These are phyloP conservation scores for Lentinula lateritia DNA, from an alignment of 768 basidiomycete species.

Conservation along the genomic window DNA sequence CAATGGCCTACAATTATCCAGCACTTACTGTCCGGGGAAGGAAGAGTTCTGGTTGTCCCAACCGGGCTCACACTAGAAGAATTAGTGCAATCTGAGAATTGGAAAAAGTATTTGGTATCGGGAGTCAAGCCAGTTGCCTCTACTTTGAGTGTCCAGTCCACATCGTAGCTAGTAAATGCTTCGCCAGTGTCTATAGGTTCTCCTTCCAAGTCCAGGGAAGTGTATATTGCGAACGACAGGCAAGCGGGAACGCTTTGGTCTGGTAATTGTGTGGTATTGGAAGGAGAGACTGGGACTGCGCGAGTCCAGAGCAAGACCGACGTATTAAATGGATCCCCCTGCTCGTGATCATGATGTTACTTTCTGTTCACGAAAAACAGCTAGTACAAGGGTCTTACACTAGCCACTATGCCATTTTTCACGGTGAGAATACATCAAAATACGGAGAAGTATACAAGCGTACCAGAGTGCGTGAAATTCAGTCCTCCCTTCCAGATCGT, in stretches of 20 bases:
- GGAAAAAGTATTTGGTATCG: conserved; percentile 51
- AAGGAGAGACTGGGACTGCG: conserved; percentile 31
- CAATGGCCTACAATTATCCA: not conserved
- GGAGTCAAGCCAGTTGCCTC: conserved; percentile 45
- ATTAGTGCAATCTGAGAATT: conserved; percentile 51
- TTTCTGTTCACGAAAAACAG: conserved; percentile 5
- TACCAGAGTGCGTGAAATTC: conserved; percentile 44
- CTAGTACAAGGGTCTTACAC: conserved; percentile 26
- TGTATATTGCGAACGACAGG: conserved; percentile 39
- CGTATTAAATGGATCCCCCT: conserved; percentile 51
- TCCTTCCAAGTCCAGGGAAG: conserved; percentile 27
- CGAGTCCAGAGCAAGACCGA: conserved; percentile 58
- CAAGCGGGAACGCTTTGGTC: conserved; percentile 49
- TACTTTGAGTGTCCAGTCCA: conserved; percentile 57
- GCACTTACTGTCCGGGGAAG: conserved; percentile 36
- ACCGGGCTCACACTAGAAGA: conserved; percentile 35
- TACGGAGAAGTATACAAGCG: conserved; percentile 2
- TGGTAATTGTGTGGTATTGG: conserved; percentile 23
- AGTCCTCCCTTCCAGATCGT: conserved; percentile 46
- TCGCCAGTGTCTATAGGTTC: conserved; percentile 35
- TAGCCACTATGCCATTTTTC: conserved; percentile 29
- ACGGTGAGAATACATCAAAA: not conserved
- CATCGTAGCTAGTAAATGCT: conserved; percentile 52
- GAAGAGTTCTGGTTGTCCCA: conserved; percentile 47
- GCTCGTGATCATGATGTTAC: conserved; percentile 2